phyloP scores from a whole-genome alignment of 2,329 filamentous ascomycete species.

The Pseudopithomyces maydicus region DNA sequence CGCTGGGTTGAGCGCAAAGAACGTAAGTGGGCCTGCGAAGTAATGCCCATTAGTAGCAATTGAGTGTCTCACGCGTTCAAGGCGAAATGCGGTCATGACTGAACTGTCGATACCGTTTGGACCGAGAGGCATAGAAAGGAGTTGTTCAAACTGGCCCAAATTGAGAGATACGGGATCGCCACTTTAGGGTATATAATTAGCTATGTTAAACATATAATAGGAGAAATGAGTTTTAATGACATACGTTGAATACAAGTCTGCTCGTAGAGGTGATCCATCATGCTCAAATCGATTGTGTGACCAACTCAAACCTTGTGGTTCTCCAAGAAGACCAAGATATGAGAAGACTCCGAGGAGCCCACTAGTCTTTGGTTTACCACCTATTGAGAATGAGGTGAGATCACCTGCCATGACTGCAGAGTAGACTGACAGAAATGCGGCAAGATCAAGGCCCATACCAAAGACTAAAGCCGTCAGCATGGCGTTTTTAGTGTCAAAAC shows the following conservation, averaged over 20 bases:
- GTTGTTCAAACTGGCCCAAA: conserved; percentile 4
- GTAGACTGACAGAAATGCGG: conserved; percentile 37
- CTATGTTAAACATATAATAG: background rate
- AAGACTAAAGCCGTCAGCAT: conserved; percentile 25
- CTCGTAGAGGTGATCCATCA: conserved; percentile 37
- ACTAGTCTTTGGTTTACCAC: conserved; percentile 44
- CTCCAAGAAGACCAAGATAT: conserved; percentile 22
- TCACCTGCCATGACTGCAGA: conserved; percentile 40
- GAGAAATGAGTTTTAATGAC: background rate
- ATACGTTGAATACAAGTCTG: conserved; percentile 29
- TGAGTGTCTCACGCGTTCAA: conserved; percentile 2
- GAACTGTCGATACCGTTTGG: conserved; percentile 5
- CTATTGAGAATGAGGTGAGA: conserved; percentile 56
- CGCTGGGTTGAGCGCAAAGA: background rate
- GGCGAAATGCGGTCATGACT: conserved; percentile 9
- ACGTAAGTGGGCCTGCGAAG: background rate
- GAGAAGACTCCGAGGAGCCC: conserved; percentile 18
- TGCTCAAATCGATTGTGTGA: conserved; percentile 44
- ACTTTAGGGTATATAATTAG: background rate
- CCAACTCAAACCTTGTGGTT: conserved; percentile 28
- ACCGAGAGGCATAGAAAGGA: conserved; percentile 7
- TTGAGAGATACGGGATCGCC: conserved; percentile 9
- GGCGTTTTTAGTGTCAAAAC: background rate
- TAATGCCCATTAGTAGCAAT: conserved; percentile 1
- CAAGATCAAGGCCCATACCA: conserved; percentile 42